Base-by-base conservation (phyloP, 495 filamentous ascomycete species). In the Podospora pseudopauciseta region DNA sequence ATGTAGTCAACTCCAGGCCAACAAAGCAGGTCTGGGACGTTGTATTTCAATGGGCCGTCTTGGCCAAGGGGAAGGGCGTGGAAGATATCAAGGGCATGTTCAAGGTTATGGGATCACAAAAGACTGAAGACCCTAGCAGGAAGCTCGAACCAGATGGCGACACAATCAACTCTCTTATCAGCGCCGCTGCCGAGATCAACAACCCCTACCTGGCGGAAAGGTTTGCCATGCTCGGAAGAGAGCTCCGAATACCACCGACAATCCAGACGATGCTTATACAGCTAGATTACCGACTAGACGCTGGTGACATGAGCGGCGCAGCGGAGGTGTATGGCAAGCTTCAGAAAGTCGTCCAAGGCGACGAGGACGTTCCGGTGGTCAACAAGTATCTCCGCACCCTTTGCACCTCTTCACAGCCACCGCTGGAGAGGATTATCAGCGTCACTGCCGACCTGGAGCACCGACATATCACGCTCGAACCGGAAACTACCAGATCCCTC, bases 311-410 rank as follows among this genome's bases (percentile, higher is more conserved):
- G 11, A 80, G 85, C 56, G 88, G 88, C 23, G 89, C 92, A 15
- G 82, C 86, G 18, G 79, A 81, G 2, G 84, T 86, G 30, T 91
- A 92, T 69, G 82, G 86, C 60, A 82, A 85, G 6, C 78, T 93
- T 15, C 80, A 82, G 32, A 57, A 74, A 2, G 78, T 86, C 30
- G 85, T 85, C 6, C 68, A 80, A 5, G 77, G 84, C 3, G 79
- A 87, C 13, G 82, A 86, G 64, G 87, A 92, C 70, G 71, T 91
- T 3, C 80, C 85, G 2, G 80, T 89, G 39, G 80, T 92, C 73
- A 95, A 95, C 78, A 86, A 86, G 66, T 88, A 96, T 55, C 86
- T 99, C 57, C 86, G 86, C 53, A 87, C 89, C 56, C 84, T 96
- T 65, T 94, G 90, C 76, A 67, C 75, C 1, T 78, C 81, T 32